Conservation (phyloP, 441 rosid species). For the Aquilaria agallochum region DNA sequence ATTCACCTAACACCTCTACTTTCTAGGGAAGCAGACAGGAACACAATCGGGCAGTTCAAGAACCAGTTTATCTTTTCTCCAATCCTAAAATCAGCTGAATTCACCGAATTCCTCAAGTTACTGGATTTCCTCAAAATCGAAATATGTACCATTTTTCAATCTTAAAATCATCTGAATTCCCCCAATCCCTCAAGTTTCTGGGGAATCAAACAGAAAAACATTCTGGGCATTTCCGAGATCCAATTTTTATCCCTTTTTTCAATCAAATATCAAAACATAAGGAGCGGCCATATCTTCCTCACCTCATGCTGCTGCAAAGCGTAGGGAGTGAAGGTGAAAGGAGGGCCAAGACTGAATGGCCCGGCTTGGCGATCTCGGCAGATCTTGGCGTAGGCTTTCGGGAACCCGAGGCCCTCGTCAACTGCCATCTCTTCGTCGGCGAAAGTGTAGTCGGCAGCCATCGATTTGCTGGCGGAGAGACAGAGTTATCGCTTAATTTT, state of each 20-base stretch:
- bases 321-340: slow-evolving; percentile 62
- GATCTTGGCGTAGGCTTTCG: slow-evolving; percentile 66
- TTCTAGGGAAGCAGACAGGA: too few relatives aligned
- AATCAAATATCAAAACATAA: background rate
- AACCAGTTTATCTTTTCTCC: too few relatives aligned
- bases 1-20: too few relatives aligned
- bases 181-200: background rate
- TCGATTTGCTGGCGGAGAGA: slow-evolving; percentile 12
- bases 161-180: too few relatives aligned
- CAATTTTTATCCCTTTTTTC: background rate
- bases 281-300: background rate
- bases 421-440: slow-evolving; percentile 53
- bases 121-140: too few relatives aligned
- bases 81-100: too few relatives aligned
- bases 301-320: slow-evolving; percentile 63
- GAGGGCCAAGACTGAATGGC: slow-evolving; percentile 63
- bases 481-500: slow-evolving; percentile 7
- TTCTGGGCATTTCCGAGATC: background rate
- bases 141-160: too few relatives aligned
- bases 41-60: too few relatives aligned
- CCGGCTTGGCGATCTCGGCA: slow-evolving; percentile 42
- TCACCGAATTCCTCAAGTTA: too few relatives aligned
- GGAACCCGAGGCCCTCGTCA: slow-evolving; percentile 70
- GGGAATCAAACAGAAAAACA: background rate
- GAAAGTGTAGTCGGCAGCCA: slow-evolving; percentile 37